Conservation (phyloP, 306 rosid genomes). For the Lathyrus aphaca region DNA sequence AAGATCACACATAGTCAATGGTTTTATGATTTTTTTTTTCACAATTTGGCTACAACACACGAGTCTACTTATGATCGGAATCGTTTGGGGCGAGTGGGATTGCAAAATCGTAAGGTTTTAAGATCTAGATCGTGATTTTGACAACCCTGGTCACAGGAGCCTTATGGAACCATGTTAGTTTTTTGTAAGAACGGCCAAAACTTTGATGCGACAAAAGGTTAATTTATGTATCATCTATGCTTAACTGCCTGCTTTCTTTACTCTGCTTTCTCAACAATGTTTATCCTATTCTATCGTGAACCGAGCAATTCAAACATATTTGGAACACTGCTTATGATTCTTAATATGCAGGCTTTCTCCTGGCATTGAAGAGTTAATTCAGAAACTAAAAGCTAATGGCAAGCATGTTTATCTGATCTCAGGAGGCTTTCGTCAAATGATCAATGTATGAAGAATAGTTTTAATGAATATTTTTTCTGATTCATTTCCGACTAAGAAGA, state of each 20-base stretch:
- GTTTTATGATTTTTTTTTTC: too few species aligned
- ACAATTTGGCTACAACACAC: too few species aligned
- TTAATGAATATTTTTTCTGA: slow-evolving; percentile 18
- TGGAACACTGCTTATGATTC: slow-evolving; percentile 23
- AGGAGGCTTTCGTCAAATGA: slow-evolving; percentile 97
- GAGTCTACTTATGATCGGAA: too few species aligned
- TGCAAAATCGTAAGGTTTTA: too few species aligned
- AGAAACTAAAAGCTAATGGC: slow-evolving; percentile 66
- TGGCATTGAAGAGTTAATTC: slow-evolving; percentile 77
- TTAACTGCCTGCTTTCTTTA: slow-evolving; percentile 20
- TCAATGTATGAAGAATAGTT: slow-evolving; percentile 62
- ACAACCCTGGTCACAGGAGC: too few species aligned
- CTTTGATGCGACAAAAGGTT: slow-evolving; percentile 24
- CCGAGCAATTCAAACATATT: slow-evolving; percentile 21
- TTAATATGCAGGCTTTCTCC: slow-evolving; percentile 76
- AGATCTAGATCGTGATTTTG: too few species aligned
- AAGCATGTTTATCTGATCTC: slow-evolving; percentile 76
- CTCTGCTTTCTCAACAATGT: slow-evolving; percentile 13
- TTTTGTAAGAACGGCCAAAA: neutral
- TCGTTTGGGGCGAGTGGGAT: too few species aligned
- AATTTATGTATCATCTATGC: slow-evolving; percentile 7
- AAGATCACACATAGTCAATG: too few species aligned
- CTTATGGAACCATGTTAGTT: neutral
- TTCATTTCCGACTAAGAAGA: slow-evolving; percentile 20
- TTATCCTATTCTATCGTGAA: slow-evolving; percentile 20